phyloP scores from a whole-genome alignment of 2,329 filamentous ascomycete species.

The Aspergillus uvarum region DNA sequence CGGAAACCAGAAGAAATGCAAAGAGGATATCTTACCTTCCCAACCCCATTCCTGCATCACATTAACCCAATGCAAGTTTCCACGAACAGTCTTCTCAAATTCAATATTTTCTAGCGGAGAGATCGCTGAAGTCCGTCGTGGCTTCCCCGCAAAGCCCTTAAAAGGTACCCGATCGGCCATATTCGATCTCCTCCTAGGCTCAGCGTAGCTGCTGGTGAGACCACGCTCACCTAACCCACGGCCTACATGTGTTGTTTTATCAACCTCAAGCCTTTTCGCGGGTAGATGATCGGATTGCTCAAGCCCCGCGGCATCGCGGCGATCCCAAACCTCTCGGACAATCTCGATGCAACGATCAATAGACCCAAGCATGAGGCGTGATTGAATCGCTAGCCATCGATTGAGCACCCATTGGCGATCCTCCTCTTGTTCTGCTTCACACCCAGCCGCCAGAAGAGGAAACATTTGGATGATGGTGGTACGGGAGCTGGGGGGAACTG shows the following conservation, averaged over 20 bases:
- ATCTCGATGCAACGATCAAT: slow-evolving; percentile 66
- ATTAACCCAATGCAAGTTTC: slow-evolving; percentile 66
- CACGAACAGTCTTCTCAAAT: slow-evolving; percentile 63
- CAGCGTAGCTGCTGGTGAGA: slow-evolving; percentile 15
- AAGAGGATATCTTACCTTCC: slow-evolving; percentile 57
- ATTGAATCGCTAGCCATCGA: slow-evolving; percentile 62
- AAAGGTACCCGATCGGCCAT: slow-evolving; percentile 13
- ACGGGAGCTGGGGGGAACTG: slow-evolving; percentile 61
- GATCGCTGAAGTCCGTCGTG: slow-evolving; percentile 32
- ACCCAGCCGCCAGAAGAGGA: slow-evolving; percentile 66
- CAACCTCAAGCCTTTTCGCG: slow-evolving; percentile 22
- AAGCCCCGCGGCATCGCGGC: slow-evolving; percentile 55
- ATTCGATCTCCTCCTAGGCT: slow-evolving; percentile 25
- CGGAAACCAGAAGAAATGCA: slow-evolving; percentile 6
- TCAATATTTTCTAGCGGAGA: slow-evolving; percentile 49
- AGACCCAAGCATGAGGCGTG: slow-evolving; percentile 65
- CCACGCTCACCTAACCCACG: not conserved
- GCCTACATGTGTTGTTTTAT: slow-evolving; percentile 10
- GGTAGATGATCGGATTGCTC: slow-evolving; percentile 20
- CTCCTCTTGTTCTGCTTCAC: slow-evolving; percentile 59
- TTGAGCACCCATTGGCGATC: slow-evolving; percentile 64
- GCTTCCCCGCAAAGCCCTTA: slow-evolving; percentile 15
- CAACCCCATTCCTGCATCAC: slow-evolving; percentile 73
- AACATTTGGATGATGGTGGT: slow-evolving; percentile 69
- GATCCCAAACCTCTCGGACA: slow-evolving; percentile 65